phyloP scores from a whole-genome alignment of 2,329 filamentous ascomycete genomes.

The Pyrenochaeta sp. region DNA sequence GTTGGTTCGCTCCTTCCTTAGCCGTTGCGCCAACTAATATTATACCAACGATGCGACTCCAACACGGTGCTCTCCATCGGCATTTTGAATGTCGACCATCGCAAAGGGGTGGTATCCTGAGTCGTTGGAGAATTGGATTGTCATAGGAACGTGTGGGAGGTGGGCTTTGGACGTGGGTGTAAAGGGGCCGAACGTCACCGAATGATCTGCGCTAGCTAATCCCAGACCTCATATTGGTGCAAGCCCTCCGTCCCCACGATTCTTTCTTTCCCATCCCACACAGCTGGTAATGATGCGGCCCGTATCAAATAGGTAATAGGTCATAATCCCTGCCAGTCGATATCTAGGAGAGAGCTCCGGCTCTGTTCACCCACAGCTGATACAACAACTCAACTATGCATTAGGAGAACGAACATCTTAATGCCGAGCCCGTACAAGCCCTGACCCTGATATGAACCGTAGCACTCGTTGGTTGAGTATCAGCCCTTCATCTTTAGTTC shows the following conservation, averaged over 20 bases:
- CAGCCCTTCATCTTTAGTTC: too few species aligned
- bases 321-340: not conserved
- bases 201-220: constrained; percentile 1
- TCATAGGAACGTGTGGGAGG: not conserved
- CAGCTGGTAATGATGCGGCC: constrained; percentile 1
- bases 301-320: constrained; percentile 2
- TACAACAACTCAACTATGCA: not conserved
- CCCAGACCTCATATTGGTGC: not conserved
- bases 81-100: not conserved
- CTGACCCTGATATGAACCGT: too few species aligned
- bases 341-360: not conserved
- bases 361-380: not conserved
- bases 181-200: constrained; percentile 1
- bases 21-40: not conserved
- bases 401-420: not conserved
- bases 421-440: not conserved
- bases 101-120: not conserved
- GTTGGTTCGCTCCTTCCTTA: not conserved
- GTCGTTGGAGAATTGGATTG: not conserved
- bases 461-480: too few species aligned
- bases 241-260: constrained; percentile 1
- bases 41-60: not conserved
- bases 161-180: not conserved
- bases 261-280: not conserved
- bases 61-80: not conserved